Evolutionary conservation across 2,329 filamentous ascomycete species (phyloP).

Genomic region (Aspergillus niger): DNA sequence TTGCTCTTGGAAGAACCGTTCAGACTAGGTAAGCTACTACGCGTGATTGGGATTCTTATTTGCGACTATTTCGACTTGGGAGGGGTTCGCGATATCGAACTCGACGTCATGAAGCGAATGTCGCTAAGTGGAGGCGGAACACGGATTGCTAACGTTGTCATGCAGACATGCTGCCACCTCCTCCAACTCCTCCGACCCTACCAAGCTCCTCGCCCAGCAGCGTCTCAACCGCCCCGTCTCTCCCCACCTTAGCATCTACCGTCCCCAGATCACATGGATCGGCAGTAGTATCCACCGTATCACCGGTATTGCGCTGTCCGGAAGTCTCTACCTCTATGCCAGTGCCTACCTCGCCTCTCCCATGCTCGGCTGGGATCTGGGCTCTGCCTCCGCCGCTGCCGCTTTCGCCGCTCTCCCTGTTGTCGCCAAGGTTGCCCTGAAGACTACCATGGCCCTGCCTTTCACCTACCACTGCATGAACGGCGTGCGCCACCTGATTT

Average conservation of each 20-base stretch:
- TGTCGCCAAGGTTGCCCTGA: constrained; percentile 60
- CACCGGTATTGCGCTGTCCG: constrained; percentile 73
- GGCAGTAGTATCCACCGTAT: constrained; percentile 76
- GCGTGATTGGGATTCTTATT: neutral
- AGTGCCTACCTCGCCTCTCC: constrained; percentile 79
- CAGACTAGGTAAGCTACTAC: constrained; percentile 46
- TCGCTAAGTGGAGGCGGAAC: neutral
- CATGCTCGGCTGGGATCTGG: constrained; percentile 69
- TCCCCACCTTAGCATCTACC: constrained; percentile 85
- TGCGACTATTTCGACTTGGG: neutral
- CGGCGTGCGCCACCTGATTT: constrained; percentile 70
- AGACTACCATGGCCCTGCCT: constrained; percentile 61
- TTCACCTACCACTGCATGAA: constrained; percentile 71
- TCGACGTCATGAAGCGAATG: neutral
- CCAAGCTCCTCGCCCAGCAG: constrained; percentile 72
- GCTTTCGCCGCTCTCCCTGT: constrained; percentile 64
- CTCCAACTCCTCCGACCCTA: constrained; percentile 36
- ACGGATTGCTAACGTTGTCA: constrained; percentile 11
- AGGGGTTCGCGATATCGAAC: neutral
- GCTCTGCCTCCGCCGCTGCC: constrained; percentile 64
- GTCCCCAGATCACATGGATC: constrained; percentile 82
- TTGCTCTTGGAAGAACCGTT: constrained; percentile 45
- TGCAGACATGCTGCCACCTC: constrained; percentile 35
- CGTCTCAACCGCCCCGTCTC: constrained; percentile 78
- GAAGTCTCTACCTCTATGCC: constrained; percentile 76